Evolutionary conservation across 2,329 filamentous ascomycete species (phyloP), one percentile per base, ranked within the genome.

Genomic region (Aspergillus tubingensis): DNA sequence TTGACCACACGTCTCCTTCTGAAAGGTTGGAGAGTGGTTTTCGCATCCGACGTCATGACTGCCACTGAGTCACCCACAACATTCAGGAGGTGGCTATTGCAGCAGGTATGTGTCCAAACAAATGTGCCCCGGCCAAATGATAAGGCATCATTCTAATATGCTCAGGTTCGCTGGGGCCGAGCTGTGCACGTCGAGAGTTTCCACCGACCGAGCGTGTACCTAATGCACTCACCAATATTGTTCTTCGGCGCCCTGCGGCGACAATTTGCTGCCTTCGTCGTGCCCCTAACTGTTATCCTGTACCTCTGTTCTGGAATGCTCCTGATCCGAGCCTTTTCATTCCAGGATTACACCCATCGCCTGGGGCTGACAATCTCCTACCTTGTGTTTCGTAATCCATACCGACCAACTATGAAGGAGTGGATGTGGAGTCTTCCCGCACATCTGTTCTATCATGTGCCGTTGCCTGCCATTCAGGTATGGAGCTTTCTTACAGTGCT

Each of bases 31-130:
- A 72, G 68, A 19, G 69, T 77, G 25, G 71, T 70, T 10, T 77
- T 74, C 56, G 71, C 71, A 36, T 70, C 74, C 10, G 67, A 72
- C 27, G 73, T 69, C n/a, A 57, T 76, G 27, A 69, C 73, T 8
- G 68, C 68, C 43, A 77, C 75, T n/a, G 75, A 77, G 36, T 74
- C 73, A 1, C 75, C 75, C 2, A 70, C 69, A 5, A 76, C 72
- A 0, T 55, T 76, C 5, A 65, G 69, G 13, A 65, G 71, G 13
- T 77, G 74, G 74, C 63, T 76, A 10, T 67, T 74, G 10, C 75
- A 77, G 57, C 75, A 77, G 64, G 39, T 51, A 47, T 13, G 39
- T 36, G 23, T 38, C 5, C 6, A 10, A 6, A 32, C 17, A 4
- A 30, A 11, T 17, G 41, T 19, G 3, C 49, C 27, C 27, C 49